These are phyloP conservation scores for Erythrophleum fordii DNA, from an alignment of 306 rosid species.

Conservation along the genomic window DNA sequence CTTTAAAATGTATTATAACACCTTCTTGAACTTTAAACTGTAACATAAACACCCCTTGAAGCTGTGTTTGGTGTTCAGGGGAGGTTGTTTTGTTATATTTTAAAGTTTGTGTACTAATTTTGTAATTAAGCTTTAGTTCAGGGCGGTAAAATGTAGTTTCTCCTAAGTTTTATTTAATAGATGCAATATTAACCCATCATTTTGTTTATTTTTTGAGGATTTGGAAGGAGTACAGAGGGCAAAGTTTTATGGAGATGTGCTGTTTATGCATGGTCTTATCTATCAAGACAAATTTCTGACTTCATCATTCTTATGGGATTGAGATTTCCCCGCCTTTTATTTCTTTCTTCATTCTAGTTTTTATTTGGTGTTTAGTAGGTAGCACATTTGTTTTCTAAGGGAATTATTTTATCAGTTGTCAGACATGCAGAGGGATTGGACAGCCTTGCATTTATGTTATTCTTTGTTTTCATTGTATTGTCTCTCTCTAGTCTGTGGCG, in stretches of 20 bases:
- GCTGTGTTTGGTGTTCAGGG: too few relatives aligned
- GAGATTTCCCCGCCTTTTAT: background rate
- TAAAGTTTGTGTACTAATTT: too few relatives aligned
- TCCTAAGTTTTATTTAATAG: too few relatives aligned
- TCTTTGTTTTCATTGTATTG: background rate
- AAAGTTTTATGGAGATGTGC: background rate
- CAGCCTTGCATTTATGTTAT: background rate
- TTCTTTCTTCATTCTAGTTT: background rate
- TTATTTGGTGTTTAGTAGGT: slow-evolving; percentile 12
- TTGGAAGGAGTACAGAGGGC: slow-evolving; percentile 1
- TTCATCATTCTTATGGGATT: background rate
- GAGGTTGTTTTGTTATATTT: too few relatives aligned
- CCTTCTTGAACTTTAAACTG: too few relatives aligned
- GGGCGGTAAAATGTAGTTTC: too few relatives aligned
- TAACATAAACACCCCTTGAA: too few relatives aligned
- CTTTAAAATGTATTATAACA: too few relatives aligned
- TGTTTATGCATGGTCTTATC: background rate
- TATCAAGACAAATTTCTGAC: background rate
- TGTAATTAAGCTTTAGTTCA: too few relatives aligned
- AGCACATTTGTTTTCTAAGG: background rate
- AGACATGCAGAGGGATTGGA: background rate
- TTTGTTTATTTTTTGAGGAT: slow-evolving; percentile 1
- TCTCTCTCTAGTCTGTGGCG: slow-evolving; percentile 11
- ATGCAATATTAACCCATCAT: background rate
- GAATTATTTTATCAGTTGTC: background rate